A percentile compares a stretch with the other conserved stretches of the same genome.
These are phyloP conservation scores for Waltiozyma sp. DNA, from an alignment of 1,139 yeast species.

Conservation along the genomic window DNA sequence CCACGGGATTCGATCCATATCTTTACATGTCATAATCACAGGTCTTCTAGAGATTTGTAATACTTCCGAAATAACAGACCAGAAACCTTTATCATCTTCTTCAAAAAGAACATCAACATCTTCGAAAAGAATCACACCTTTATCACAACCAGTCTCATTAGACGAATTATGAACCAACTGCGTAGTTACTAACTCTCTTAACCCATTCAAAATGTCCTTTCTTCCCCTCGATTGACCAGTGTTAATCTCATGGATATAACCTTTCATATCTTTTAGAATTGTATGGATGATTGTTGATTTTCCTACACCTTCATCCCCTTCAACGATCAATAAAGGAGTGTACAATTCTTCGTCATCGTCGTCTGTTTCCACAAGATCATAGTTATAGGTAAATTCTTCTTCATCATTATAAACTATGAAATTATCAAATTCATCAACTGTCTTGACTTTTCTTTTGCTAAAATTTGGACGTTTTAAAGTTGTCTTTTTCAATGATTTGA, in stretches of 20 bases:
- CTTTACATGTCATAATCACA: slow-evolving; percentile 63
- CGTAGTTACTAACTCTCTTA: slow-evolving; percentile 77
- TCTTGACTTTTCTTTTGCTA: slow-evolving; percentile 17
- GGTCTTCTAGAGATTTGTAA: slow-evolving; percentile 67
- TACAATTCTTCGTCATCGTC: slow-evolving; percentile 24
- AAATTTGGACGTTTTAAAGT: slow-evolving; percentile 25
- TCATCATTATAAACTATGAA: slow-evolving; percentile 35
- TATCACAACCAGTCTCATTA: slow-evolving; percentile 23
- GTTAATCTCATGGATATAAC: slow-evolving; percentile 77
- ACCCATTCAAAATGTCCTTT: slow-evolving; percentile 51
- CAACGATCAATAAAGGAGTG: slow-evolving; percentile 54
- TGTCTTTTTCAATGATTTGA: slow-evolving; percentile 28
- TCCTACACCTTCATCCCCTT: slow-evolving; percentile 70
- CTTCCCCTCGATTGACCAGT: slow-evolving; percentile 63
- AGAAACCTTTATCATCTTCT: slow-evolving; percentile 50
- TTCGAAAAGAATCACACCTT: slow-evolving; percentile 68
- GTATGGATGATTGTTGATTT: slow-evolving; percentile 72
- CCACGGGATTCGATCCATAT: slow-evolving; percentile 41
- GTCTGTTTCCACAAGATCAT: slow-evolving; percentile 10
- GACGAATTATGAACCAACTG: slow-evolving; percentile 52
- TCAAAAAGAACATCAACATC: slow-evolving; percentile 80
- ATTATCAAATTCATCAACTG: slow-evolving; percentile 25
- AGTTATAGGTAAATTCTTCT: slow-evolving; percentile 11
- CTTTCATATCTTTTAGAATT: slow-evolving; percentile 49
- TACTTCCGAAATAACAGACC: slow-evolving; percentile 62